Evolutionary conservation across 441 rosid species (phyloP), one percentile per base, ranked within the genome.

Genomic region (Pelargonium cotyledonis): DNA sequence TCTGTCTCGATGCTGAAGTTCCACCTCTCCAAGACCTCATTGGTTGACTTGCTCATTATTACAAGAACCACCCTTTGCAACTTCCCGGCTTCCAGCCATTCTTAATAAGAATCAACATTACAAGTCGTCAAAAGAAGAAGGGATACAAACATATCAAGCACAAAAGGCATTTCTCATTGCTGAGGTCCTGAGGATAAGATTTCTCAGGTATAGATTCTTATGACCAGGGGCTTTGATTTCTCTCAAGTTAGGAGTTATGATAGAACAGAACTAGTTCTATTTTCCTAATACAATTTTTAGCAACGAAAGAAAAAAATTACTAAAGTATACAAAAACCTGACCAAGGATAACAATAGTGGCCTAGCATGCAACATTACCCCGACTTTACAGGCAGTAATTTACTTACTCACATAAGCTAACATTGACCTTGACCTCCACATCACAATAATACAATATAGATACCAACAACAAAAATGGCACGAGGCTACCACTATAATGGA

Each of bases 11-110:
- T 86, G 70, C 93, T 87, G 77, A 93, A 93, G 64, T 93, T 93
- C 96, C 93, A 93, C 68, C 98, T 88, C 82, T 93, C 97, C 9
- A 89, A 46, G 62, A 94, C 97, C 81, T 94, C 98, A 72, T 80
- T 81, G 47, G 83, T 85, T 3, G 85, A 85, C 79, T 87, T 94
- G 72, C 95, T 91, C 96, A 89, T 89, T 71, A 91, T 88, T 57
- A 91, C 97, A 58, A 88, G 77, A 67, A 91, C 97, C 23, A 94
- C 75, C 77, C 97, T 91, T 71, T 94, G 98, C 55, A 94, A 73
- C 80, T 88, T 84, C 71, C 98, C 98, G 63, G 87, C 79, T 77
- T 89, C 97, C 68, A 91, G 85, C 97, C 97, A 94, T 68, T 94
- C 95, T 88, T 47, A 64, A 43, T 43, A 75, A 75, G 31, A 70